Evolutionary conservation across 805 yeast species (phyloP).

Genomic region (Zygosaccharomyces bailii): DNA sequence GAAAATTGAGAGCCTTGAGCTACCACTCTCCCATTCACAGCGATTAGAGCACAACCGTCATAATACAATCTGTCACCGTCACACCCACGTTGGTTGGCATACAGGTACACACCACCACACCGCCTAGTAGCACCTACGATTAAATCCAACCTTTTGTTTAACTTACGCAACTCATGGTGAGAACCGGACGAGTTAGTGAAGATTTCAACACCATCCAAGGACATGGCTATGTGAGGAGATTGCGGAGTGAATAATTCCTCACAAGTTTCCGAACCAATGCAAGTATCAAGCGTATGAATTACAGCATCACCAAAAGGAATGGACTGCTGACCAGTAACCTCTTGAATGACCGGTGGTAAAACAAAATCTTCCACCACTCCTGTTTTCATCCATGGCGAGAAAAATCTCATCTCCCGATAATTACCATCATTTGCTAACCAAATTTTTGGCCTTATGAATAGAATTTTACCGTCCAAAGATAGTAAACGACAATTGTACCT

Average conservation of each 20-base stretch:
- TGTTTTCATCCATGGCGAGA: constrained; percentile 89
- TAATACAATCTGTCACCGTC: constrained; percentile 97
- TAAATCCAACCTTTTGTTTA: constrained; percentile 77
- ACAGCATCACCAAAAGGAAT: constrained; percentile 92
- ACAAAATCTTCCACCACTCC: constrained; percentile 67
- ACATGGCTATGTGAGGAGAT: constrained; percentile 88
- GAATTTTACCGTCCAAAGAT: constrained; percentile 71
- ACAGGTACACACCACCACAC: constrained; percentile 93
- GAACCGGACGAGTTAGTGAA: constrained; percentile 94
- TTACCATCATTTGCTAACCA: constrained; percentile 97
- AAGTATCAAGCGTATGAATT: constrained; percentile 76
- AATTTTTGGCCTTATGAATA: constrained; percentile 87
- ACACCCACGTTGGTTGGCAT: constrained; percentile 95
- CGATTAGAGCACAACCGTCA: constrained; percentile 95
- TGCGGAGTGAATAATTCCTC: constrained; percentile 97
- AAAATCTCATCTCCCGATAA: constrained; percentile 95
- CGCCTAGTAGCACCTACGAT: constrained; percentile 91
- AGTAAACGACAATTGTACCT: constrained; percentile 89
- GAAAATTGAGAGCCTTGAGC: constrained; percentile 95
- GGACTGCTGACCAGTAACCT: constrained; percentile 59
- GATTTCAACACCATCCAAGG: constrained; percentile 96
- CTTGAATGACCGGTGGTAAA: constrained; percentile 67
- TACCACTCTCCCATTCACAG: constrained; percentile 84
- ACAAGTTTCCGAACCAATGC: constrained; percentile 96
- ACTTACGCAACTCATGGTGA: constrained; percentile 93